phyloP scores from a whole-genome alignment of 106 monocot species.

The Vanilla planifolia region DNA sequence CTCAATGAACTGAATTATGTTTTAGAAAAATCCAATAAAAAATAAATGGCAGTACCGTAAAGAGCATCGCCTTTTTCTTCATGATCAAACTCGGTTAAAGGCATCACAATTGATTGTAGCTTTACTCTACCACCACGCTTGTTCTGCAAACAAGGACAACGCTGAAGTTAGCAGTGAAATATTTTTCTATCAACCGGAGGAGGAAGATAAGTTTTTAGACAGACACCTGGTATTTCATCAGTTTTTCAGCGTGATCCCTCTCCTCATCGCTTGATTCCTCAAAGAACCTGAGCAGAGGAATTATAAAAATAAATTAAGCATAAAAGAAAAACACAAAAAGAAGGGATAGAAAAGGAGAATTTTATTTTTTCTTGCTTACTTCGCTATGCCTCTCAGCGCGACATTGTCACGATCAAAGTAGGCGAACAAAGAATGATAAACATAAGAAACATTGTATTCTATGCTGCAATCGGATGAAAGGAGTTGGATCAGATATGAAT shows the following conservation, averaged over 20 bases:
- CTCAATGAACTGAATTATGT: no score
- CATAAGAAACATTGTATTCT: conserved; percentile 18
- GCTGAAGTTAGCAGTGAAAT: neutral
- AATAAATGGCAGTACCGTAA: conserved; percentile 36
- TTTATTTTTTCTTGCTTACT: conserved; percentile 6
- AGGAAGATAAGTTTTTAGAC: neutral
- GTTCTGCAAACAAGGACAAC: conserved; percentile 30
- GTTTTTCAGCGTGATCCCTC: conserved; percentile 46
- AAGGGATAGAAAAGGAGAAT: no score
- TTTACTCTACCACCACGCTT: conserved; percentile 71
- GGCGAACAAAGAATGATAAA: conserved; percentile 13
- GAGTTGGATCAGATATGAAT: neutral
- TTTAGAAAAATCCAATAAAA: no score
- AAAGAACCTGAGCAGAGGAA: conserved; percentile 30
- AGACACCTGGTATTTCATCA: conserved; percentile 42
- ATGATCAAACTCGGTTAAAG: conserved; percentile 67
- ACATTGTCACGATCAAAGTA: conserved; percentile 20
- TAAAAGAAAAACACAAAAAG: neutral
- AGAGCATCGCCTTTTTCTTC: conserved; percentile 83
- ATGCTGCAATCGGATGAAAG: neutral
- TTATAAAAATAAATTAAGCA: no score
- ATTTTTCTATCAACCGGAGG: neutral
- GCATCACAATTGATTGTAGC: conserved; percentile 58
- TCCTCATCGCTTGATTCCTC: conserved; percentile 51
- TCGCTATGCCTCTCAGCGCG: conserved; percentile 13